Conservation (phyloP, 2,329 filamentous ascomycete species). For the Ophiostoma himal-ulmi region DNA sequence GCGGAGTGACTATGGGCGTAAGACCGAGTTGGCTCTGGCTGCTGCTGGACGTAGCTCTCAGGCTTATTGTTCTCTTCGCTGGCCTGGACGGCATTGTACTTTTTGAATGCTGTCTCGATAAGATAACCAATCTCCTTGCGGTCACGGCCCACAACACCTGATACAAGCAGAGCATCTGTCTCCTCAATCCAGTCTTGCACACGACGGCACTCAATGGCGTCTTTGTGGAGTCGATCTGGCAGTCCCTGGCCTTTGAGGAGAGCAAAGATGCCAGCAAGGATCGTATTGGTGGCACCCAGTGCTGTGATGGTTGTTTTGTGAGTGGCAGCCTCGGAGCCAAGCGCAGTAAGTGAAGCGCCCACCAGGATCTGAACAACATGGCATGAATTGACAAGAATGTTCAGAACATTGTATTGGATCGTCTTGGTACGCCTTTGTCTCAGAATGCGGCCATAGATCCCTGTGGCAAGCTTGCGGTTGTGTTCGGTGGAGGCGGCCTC, state of each 20-base stretch:
- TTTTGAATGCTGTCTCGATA: constrained; percentile 39
- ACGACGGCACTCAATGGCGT: constrained; percentile 42
- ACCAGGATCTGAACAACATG: constrained; percentile 44
- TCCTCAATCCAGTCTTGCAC: constrained; percentile 52
- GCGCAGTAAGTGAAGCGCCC: constrained; percentile 42
- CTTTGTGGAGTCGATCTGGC: constrained; percentile 42
- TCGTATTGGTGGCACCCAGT: constrained; percentile 57
- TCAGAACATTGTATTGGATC: constrained; percentile 35
- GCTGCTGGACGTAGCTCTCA: constrained; percentile 21
- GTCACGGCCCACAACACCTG: constrained; percentile 40
- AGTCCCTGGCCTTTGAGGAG: constrained; percentile 48
- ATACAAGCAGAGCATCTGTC: constrained; percentile 41
- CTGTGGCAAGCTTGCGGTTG: constrained; percentile 34
- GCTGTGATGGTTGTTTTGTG: constrained; percentile 50
- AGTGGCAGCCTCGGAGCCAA: constrained; percentile 42
- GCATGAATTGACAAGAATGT: constrained; percentile 37
- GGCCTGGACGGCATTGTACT: constrained; percentile 30
- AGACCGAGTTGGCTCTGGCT: constrained; percentile 17
- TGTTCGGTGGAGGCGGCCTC: constrained; percentile 32
- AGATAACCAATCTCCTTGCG: constrained; percentile 40
- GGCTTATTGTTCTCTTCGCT: constrained; percentile 25
- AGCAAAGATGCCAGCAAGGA: constrained; percentile 57
- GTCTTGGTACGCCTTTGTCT: constrained; percentile 31
- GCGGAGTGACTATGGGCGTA: too few species aligned
- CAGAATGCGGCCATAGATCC: constrained; percentile 41